Evolutionary conservation across 352 stramenopile genomes (phyloP).

Genomic region (Phytophthora fragariae): DNA sequence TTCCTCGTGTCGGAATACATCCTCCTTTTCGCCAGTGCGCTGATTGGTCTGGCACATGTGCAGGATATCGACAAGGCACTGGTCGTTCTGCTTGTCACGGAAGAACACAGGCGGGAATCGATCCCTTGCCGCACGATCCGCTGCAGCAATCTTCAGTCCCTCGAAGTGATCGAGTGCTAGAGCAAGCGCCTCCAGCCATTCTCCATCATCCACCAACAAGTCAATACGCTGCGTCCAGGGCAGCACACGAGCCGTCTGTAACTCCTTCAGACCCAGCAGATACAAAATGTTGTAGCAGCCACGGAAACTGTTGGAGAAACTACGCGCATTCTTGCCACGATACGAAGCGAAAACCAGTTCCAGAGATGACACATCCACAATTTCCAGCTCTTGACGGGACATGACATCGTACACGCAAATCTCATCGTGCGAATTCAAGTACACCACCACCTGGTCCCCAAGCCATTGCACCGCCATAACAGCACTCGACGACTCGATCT

Average conservation of each 20-base stretch:
- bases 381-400: conserved; percentile 95
- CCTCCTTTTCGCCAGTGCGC: conserved; percentile 86
- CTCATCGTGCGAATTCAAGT: conserved; percentile 95
- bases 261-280: conserved; percentile 92
- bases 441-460: conserved; percentile 95
- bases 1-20: conserved; percentile 87
- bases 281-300: conserved; percentile 95
- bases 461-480: conserved; percentile 97
- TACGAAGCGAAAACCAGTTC: conserved; percentile 95
- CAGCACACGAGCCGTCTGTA: conserved; percentile 92
- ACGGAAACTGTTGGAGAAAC: conserved; percentile 91
- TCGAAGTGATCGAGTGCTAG: conserved; percentile 97
- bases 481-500: conserved; percentile 89
- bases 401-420: conserved; percentile 97
- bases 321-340: conserved; percentile 83
- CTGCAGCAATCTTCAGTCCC: conserved; percentile 85
- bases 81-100: conserved; percentile 89
- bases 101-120: conserved; percentile 91
- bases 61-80: conserved; percentile 90
- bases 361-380: conserved; percentile 94
- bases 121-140: conserved; percentile 82
- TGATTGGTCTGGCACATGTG: conserved; percentile 93
- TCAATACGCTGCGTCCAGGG: conserved; percentile 94
- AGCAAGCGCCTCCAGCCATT: conserved; percentile 97
- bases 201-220: conserved; percentile 94